Evolutionary conservation across 768 basidiomycete species (phyloP), one percentile per base, ranked within the genome.

Genomic region (Boletellus ananas): DNA sequence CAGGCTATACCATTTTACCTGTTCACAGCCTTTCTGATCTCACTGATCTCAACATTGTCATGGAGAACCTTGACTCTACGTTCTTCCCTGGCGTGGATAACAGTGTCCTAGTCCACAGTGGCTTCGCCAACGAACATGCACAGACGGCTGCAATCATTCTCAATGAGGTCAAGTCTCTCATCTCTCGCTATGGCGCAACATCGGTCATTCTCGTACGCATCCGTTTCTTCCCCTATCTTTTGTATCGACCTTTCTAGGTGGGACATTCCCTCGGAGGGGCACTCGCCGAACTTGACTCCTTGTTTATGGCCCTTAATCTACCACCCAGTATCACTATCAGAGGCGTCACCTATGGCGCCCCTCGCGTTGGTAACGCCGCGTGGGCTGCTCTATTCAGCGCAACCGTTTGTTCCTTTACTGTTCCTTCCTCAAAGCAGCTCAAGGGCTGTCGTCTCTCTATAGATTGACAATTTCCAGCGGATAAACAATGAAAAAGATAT

Each of bases 41-140:
- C 43, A 83, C 78, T 13, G 79, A 84, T 58, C 47, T 56, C 46
- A 65, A 80, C 50, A 63, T 83, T 43, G 1, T 65, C 29, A 65
- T 71, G 58, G 61, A 66, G 27, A 55, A 49, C 14, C 68, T 83
- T 23, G 64, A 79, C 56, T 25, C 72, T 1, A 62, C 63, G 0
- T 72, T 84, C 7, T 85, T 84, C 69, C 83, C 83, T 2, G 82
- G 80, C 1, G 61, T 82, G 13, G 58, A 72, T 27, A 63, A 62
- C 16, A 64, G 49, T 33, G 74, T 80, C 17, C 55, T 61, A 49
- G 80, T 76, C 16, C 83, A 80, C 56, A 68, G 72, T 34, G 83
- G 84, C 4, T 85, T 84, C 62, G 70, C 74, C 2, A 60, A 74
- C 34, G 72, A 72, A 43, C 82, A 84, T 35, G 74, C 78, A 1